phyloP scores from a whole-genome alignment of 257 asterid genomes.

The Phtheirospermum japonicum region DNA sequence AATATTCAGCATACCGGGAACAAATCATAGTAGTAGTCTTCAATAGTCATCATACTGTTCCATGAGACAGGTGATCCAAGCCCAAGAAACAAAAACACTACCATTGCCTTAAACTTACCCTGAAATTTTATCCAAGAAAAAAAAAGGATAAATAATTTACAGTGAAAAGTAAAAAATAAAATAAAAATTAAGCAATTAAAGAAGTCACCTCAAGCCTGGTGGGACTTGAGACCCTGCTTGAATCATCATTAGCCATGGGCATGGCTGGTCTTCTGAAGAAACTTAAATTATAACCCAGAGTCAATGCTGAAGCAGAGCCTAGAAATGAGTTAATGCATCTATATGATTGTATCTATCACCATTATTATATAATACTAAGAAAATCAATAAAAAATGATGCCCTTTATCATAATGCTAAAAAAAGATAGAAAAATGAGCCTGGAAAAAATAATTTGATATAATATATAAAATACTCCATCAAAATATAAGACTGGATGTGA shows the following conservation, averaged over 20 bases:
- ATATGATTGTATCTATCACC: no score
- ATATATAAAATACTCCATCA: no score
- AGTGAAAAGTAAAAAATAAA: no score
- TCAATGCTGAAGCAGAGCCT: no score
- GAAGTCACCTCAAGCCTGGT: slow-evolving; percentile 59
- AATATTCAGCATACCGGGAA: not conserved
- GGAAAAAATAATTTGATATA: no score
- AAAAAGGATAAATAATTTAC: not conserved
- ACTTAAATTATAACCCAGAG: not conserved
- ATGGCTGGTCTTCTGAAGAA: slow-evolving; percentile 19
- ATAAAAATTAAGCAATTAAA: no score
- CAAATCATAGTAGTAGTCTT: not conserved
- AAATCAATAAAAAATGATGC: no score
- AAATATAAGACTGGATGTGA: no score
- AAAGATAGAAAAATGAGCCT: no score
- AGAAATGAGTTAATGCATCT: no score
- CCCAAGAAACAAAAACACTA: not conserved
- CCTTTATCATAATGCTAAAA: no score
- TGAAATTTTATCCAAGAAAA: not conserved
- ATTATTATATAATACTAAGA: no score
- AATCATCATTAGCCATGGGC: slow-evolving; percentile 25
- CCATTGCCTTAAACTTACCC: slow-evolving; percentile 1
- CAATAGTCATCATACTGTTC: not conserved
- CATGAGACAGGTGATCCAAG: not conserved
- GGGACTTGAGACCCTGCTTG: slow-evolving; percentile 32